Evolutionary conservation across 2,329 filamentous ascomycete genomes (phyloP), one percentile per base, ranked within the genome.

Genomic region (Hypoxylon sp.): DNA sequence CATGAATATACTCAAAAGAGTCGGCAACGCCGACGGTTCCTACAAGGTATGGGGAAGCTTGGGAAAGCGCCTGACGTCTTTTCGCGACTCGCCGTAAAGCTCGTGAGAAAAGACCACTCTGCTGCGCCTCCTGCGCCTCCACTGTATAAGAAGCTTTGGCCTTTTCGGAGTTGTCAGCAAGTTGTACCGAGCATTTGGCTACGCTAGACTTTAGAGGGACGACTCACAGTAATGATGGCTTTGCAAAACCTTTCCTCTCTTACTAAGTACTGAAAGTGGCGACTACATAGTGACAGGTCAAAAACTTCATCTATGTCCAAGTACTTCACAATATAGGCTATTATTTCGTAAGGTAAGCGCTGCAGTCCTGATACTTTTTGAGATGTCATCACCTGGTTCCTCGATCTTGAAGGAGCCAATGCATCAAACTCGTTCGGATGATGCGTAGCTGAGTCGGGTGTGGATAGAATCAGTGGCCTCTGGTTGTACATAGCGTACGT

Each of bases 31-130:
- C 90, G 30, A 93, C 74, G 0, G 89, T 79, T 2, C 84, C 84
- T 14, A 85, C 84, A 0, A 86, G 83, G 73, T 87, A 93, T 0
- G 91, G 91, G 30, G 82, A 78, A 4, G 88, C 89, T 21, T 81
- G 83, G 2, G 87, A 82, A 50, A 91, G 80, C 21, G 91, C 88
- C 54, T 85, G 77, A 55, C 85, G 83, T 51, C 88, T 82, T 73
- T 90, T 89, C 65, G 87, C 85, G 8, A 90, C 80, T 47, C 85
- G 81, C n/a, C 87, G 83, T 16, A 93, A 76, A 0, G 85, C 87
- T 41, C 81, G 76, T 32, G 83, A 82, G 76, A 86, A 89, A 2
- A 63, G 43, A 5, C 75, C 72, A 39, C 58, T 75, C 19, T 57
- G 19, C 14, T 63, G 59, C 1, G 79, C 80, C 51, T 77, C 74